These are phyloP conservation scores for Xerocomellus intermedius DNA, from an alignment of 768 basidiomycete species.

Conservation along the genomic window DNA sequence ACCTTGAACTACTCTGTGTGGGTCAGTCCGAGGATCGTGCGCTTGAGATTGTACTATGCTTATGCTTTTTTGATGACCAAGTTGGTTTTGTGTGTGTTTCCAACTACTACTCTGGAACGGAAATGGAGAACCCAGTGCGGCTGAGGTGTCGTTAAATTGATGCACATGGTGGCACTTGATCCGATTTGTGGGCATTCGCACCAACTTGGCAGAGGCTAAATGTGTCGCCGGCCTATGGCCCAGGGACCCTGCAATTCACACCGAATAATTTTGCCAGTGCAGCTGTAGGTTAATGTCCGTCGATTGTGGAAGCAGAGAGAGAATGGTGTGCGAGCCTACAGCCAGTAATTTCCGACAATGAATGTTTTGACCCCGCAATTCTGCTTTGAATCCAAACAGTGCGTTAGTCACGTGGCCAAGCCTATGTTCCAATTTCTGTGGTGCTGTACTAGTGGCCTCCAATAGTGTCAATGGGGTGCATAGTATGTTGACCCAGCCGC, in stretches of 20 bases:
- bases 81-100: background rate
- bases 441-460: background rate
- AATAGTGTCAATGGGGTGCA: too few relatives aligned
- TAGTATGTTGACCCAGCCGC: too few relatives aligned
- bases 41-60: too few relatives aligned
- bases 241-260: background rate
- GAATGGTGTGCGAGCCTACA: background rate
- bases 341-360: conserved; percentile 1
- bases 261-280: background rate
- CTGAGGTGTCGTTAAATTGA: background rate
- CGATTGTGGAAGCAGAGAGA: background rate
- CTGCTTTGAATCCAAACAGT: too few relatives aligned
- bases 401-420: background rate
- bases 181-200: background rate
- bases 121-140: background rate
- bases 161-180: background rate
- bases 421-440: background rate
- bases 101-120: background rate
- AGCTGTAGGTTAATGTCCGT: conserved; percentile 12
- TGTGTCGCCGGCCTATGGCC: background rate
- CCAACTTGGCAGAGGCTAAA: background rate
- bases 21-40: too few relatives aligned
- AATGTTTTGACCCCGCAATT: background rate
- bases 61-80: background rate
- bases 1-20: background rate